phyloP scores from a whole-genome alignment of 345 rosid genomes.

The Microthlaspi erraticum region DNA sequence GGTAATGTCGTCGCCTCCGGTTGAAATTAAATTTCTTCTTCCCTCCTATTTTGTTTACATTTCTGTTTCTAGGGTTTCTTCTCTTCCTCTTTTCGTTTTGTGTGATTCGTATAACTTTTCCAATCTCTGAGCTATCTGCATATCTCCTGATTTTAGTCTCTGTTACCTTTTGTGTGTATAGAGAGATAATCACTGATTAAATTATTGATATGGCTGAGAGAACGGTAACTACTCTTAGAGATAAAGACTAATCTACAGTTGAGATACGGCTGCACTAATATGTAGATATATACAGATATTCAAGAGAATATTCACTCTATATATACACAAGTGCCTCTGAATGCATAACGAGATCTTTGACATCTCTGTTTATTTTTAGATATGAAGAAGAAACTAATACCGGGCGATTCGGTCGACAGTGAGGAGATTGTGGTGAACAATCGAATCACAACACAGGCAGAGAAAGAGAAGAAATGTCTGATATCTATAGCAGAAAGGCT shows the following conservation, averaged over 20 bases:
- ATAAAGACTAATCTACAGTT: too few species aligned
- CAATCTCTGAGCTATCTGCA: not conserved
- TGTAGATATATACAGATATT: too few species aligned
- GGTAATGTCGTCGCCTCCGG: not conserved
- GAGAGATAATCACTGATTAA: too few species aligned
- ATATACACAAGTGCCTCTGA: conserved; percentile 1
- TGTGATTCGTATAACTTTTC: not conserved
- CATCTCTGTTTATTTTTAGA: not conserved
- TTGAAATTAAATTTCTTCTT: not conserved
- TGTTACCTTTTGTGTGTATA: not conserved
- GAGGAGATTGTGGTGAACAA: not conserved
- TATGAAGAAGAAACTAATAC: not conserved
- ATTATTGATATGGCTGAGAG: too few species aligned
- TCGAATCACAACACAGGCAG: conserved; percentile 6
- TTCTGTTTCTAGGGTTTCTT: conserved; percentile 3
- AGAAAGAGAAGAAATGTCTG: not conserved
- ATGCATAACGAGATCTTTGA: not conserved
- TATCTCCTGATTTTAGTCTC: not conserved
- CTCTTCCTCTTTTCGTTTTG: not conserved
- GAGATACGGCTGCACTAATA: too few species aligned
- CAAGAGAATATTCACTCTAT: too few species aligned
- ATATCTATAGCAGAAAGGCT: not conserved
- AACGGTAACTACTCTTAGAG: too few species aligned
- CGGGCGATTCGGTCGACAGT: not conserved
- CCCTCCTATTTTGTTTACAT: not conserved